Conservation (phyloP, 1,284 basidiomycete species). For the Moniliophthora roreri region DNA sequence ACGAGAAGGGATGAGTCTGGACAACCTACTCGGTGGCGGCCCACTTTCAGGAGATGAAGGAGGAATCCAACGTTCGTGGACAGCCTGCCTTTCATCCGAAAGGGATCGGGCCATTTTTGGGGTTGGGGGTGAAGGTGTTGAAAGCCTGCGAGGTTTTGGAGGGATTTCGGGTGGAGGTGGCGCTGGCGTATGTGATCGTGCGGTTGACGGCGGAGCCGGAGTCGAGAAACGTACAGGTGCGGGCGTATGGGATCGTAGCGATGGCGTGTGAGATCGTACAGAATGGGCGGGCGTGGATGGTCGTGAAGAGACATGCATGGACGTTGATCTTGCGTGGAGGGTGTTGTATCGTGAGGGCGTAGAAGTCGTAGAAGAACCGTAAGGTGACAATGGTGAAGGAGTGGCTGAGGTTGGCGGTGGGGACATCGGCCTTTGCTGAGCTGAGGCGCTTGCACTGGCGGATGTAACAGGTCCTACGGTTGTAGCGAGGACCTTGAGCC, state of each 20-base stretch:
- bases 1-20: slow-evolving; percentile 6
- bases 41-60: slow-evolving; percentile 24
- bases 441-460: slow-evolving; percentile 26
- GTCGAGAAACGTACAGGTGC: slow-evolving; percentile 11
- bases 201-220: slow-evolving; percentile 20
- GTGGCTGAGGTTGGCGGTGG: slow-evolving; percentile 39
- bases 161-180: slow-evolving; percentile 29
- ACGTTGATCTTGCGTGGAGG: slow-evolving; percentile 50
- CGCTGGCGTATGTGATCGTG: slow-evolving; percentile 27
- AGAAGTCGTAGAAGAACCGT: slow-evolving; percentile 32
- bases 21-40: background rate
- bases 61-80: slow-evolving; percentile 55
- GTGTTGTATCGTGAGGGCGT: slow-evolving; percentile 45
- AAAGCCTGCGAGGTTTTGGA: slow-evolving; percentile 24
- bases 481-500: slow-evolving; percentile 48
- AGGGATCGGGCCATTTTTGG: slow-evolving; percentile 47
- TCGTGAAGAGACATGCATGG: slow-evolving; percentile 44
- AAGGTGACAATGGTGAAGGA: slow-evolving; percentile 24
- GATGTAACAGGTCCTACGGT: slow-evolving; percentile 32
- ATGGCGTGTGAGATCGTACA: slow-evolving; percentile 26
- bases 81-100: slow-evolving; percentile 51
- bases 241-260: slow-evolving; percentile 28
- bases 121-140: slow-evolving; percentile 39
- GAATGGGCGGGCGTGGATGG: slow-evolving; percentile 46
- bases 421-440: slow-evolving; percentile 28